phyloP scores from a whole-genome alignment of 2,329 filamentous ascomycete genomes.

The Karstenula rhodostoma region DNA sequence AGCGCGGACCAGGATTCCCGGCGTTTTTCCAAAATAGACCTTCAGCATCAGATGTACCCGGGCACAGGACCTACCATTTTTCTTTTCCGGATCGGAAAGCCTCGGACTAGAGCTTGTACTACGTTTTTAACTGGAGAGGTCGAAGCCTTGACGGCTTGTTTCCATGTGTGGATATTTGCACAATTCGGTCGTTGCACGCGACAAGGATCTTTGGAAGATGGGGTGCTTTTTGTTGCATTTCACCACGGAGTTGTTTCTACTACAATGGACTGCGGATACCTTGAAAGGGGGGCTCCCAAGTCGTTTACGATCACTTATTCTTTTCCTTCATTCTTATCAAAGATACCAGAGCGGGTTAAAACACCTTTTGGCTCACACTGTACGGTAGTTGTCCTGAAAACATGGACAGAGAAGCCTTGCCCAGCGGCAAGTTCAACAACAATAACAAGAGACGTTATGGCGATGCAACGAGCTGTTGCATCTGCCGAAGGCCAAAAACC shows the following conservation, averaged over 20 bases:
- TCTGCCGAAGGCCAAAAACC: constrained; percentile 7
- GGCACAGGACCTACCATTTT: constrained; percentile 15
- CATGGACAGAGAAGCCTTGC: constrained; percentile 8
- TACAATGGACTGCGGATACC: constrained; percentile 18
- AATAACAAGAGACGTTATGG: constrained; percentile 14
- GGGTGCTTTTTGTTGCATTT: constrained; percentile 26
- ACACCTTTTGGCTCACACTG: constrained; percentile 35
- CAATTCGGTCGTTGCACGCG: constrained; percentile 19
- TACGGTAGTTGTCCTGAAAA: constrained; percentile 36
- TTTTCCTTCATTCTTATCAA: constrained; percentile 35
- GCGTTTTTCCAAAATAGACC: constrained; percentile 46
- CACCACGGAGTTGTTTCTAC: not conserved
- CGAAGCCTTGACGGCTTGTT: constrained; percentile 42
- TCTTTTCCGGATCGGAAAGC: constrained; percentile 9
- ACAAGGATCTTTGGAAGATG: constrained; percentile 18
- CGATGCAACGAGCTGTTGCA: constrained; percentile 17
- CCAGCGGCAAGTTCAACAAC: constrained; percentile 13
- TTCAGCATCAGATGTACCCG: constrained; percentile 23
- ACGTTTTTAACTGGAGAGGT: constrained; percentile 39
- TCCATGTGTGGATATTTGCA: constrained; percentile 16
- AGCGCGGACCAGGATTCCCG: constrained; percentile 27
- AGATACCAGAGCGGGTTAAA: constrained; percentile 48
- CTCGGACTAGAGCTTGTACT: constrained; percentile 39
- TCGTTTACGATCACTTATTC: constrained; percentile 38
- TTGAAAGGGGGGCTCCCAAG: constrained; percentile 20